Percentiles rank a stretch among this genome's conserved stretches.
Evolutionary conservation across 2,329 filamentous ascomycete species (phyloP).

Genomic region (Fusarium marasasianum): DNA sequence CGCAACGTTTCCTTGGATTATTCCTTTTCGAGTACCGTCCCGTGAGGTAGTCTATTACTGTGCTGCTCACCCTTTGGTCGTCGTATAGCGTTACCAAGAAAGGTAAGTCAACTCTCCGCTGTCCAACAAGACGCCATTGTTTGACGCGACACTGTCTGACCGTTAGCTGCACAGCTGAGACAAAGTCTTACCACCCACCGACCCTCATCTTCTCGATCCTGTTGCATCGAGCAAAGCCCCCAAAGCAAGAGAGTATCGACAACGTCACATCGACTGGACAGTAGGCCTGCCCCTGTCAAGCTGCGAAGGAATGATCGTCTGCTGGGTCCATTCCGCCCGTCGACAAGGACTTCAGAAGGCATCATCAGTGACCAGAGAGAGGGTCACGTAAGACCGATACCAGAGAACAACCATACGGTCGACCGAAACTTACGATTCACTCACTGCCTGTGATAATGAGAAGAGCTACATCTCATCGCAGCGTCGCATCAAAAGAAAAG

Average conservation of each 20-base stretch:
- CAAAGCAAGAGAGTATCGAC: neutral
- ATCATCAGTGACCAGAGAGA: neutral
- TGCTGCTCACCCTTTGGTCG: neutral
- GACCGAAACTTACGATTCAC: neutral
- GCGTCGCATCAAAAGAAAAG: neutral
- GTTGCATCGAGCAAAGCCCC: neutral
- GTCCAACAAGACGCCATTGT: neutral
- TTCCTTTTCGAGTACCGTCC: neutral
- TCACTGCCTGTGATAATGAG: slow-evolving; percentile 3
- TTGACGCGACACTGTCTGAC: neutral
- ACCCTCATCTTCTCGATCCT: neutral
- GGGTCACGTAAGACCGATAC: too few relatives aligned
- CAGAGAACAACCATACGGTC: neutral
- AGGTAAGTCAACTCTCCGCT: neutral
- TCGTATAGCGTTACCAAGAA: neutral
- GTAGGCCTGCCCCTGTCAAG: neutral
- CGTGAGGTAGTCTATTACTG: neutral
- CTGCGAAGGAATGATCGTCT: neutral
- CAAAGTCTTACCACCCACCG: neutral
- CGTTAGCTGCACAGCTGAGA: neutral
- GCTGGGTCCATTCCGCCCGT: too few relatives aligned
- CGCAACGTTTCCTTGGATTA: neutral
- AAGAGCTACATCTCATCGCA: neutral
- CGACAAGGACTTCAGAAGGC: neutral
- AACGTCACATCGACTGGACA: neutral